Evolutionary conservation across 331 rosid genomes (phyloP), one percentile per base, ranked within the genome.

Genomic region (Acacia concinna): DNA sequence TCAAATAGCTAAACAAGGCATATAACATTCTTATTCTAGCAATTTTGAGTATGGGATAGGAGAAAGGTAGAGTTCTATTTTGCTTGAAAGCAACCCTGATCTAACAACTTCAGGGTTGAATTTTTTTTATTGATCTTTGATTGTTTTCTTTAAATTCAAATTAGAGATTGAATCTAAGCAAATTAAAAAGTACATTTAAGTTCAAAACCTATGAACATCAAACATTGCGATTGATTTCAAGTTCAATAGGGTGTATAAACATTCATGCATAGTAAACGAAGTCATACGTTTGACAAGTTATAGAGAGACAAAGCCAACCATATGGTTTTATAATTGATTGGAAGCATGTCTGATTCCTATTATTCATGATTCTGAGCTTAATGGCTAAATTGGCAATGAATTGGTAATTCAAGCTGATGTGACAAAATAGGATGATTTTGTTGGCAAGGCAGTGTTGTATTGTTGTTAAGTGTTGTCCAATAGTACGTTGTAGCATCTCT

Each of bases 31-130:
- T 67, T 35, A 28, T 66, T 44, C 12, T 67, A 65, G 62, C 34
- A 73, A 64, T 44, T 68, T 31, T 21, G 70, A 28, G 67, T 17
- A 6, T 60, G 20, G 41, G 40, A 31, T 14, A 74, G 68, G 6
- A 34, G 60, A 37, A 25, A 64, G 13, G 47, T 47, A 28, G 14
- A 28, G 70, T 21, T 73, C 31, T 68, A 57, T 71, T 35, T 7
- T 27, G 37, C 14, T 6, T 43, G 27, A 40, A 64, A 80, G 34
- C 76, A 84, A 64, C n/a, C 66, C 44, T 41, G 77, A 79, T 41
- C 54, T 18, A 62, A 51, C 77, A 46, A 57, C 59, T 43, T 71
- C 30, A 20, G 17, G 37, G 70, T 77, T 81, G 30, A n/a, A 5
- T 37, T 51, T 21, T 21, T 23, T 17, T 21, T 23, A 10, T 31